phyloP scores from a whole-genome alignment of 1,284 basidiomycete genomes.

The Trichosporon sp. region DNA sequence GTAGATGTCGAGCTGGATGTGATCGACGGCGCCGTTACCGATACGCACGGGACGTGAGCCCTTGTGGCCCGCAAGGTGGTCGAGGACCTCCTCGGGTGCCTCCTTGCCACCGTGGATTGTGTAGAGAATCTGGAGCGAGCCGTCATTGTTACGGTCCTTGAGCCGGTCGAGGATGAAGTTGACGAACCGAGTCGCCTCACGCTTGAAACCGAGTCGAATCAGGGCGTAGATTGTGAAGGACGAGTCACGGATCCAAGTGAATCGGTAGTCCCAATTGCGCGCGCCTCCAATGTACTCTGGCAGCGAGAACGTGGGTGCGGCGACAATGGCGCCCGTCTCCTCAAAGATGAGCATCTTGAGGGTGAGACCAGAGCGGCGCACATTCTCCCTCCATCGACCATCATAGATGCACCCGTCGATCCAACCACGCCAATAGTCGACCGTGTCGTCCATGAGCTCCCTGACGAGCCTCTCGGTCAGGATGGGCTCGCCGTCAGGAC shows the following conservation, averaged over 20 bases:
- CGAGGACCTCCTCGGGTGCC: conserved; percentile 76
- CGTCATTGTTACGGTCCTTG: conserved; percentile 78
- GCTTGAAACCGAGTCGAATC: conserved; percentile 84
- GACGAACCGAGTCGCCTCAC: conserved; percentile 73
- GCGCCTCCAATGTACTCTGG: conserved; percentile 87
- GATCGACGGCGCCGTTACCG: conserved; percentile 86
- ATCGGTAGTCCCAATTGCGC: conserved; percentile 70
- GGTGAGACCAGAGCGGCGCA: conserved; percentile 82
- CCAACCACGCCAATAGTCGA: conserved; percentile 84
- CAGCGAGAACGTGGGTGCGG: conserved; percentile 88
- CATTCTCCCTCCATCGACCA: conserved; percentile 91
- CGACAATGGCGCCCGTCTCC: conserved; percentile 73
- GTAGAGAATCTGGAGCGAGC: conserved; percentile 76
- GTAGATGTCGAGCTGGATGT: conserved; percentile 88
- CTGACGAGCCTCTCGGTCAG: conserved; percentile 61
- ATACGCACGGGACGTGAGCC: conserved; percentile 67
- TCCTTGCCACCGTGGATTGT: conserved; percentile 68
- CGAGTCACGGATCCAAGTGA: conserved; percentile 74
- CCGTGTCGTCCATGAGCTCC: conserved; percentile 61
- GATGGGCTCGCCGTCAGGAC: conserved; percentile 64
- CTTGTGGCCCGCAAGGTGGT: conserved; percentile 83
- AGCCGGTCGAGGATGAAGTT: conserved; percentile 84
- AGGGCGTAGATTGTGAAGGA: conserved; percentile 90
- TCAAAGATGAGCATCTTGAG: conserved; percentile 58
- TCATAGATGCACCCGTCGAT: conserved; percentile 69